Conservation (phyloP, 2,329 filamentous ascomycete species). For the Penicillium sp. region DNA sequence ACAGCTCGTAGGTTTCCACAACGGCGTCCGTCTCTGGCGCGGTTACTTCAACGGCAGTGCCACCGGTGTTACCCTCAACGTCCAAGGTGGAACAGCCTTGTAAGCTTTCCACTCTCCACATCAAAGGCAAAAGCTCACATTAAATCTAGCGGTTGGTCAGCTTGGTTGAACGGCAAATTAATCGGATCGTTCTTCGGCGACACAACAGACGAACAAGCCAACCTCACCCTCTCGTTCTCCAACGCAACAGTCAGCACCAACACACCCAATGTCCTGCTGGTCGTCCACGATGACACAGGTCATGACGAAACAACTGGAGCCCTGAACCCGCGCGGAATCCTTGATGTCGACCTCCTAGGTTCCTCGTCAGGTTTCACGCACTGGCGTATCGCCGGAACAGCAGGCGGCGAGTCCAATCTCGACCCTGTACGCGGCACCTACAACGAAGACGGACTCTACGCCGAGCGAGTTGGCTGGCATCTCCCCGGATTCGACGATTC, state of each 20-base stretch:
- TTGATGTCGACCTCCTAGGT: constrained; percentile 52
- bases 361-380: constrained; percentile 50
- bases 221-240: constrained; percentile 50
- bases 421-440: constrained; percentile 58
- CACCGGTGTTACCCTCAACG: constrained; percentile 47
- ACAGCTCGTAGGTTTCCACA: constrained; percentile 38
- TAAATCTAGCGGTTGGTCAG: constrained; percentile 52
- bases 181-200: constrained; percentile 57
- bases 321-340: constrained; percentile 32
- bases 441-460: constrained; percentile 60
- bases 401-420: constrained; percentile 53
- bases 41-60: constrained; percentile 43
- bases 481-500: constrained; percentile 57
- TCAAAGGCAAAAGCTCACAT: background rate
- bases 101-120: constrained; percentile 12
- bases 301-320: constrained; percentile 32
- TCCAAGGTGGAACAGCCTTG: constrained; percentile 56
- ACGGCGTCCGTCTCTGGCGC: constrained; percentile 48
- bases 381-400: constrained; percentile 61
- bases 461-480: constrained; percentile 60
- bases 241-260: constrained; percentile 51
- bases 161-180: constrained; percentile 59
- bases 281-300: constrained; percentile 58
- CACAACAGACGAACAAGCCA: constrained; percentile 20
- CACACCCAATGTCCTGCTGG: constrained; percentile 57